Percentiles rank a stretch among this genome's conserved stretches.
These are phyloP conservation scores for Talaromyces stipitatus DNA, from an alignment of 495 filamentous ascomycete species.

Conservation along the genomic window DNA sequence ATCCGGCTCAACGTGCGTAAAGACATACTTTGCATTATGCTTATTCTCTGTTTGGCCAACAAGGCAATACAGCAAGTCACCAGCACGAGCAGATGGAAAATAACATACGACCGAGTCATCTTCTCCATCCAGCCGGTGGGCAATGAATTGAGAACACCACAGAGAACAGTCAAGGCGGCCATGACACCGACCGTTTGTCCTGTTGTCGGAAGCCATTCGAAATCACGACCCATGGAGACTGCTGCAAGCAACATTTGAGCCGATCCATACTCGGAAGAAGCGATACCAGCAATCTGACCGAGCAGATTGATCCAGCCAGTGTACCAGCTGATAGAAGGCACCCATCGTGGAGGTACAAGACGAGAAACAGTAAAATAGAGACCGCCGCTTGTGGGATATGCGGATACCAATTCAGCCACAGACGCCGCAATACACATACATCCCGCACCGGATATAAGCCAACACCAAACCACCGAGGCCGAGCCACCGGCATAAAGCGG, in stretches of 20 bases:
- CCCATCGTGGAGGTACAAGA: constrained; percentile 29
- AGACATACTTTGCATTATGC: constrained; percentile 53
- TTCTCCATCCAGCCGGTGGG: constrained; percentile 56
- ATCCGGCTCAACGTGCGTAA: constrained; percentile 50
- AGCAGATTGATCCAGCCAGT: constrained; percentile 62
- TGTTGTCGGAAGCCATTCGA: constrained; percentile 45
- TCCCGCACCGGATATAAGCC: constrained; percentile 55
- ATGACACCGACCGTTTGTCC: constrained; percentile 52
- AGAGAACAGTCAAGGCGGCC: constrained; percentile 48
- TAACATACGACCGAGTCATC: constrained; percentile 56
- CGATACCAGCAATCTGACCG: constrained; percentile 57
- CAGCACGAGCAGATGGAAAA: constrained; percentile 56
- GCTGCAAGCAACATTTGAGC: constrained; percentile 62
- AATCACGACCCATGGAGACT: constrained; percentile 52
- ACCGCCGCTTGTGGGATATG: constrained; percentile 44
- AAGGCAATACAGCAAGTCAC: constrained; percentile 52
- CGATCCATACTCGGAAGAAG: constrained; percentile 59
- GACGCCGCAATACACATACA: constrained; percentile 57
- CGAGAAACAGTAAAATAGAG: constrained; percentile 42
- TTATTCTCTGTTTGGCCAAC: constrained; percentile 49
- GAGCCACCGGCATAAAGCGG: constrained; percentile 53
- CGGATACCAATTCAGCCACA: constrained; percentile 47
- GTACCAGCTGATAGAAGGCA: constrained; percentile 34
- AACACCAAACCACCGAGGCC: constrained; percentile 56
- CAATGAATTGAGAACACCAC: constrained; percentile 51